Conservation (phyloP, 768 basidiomycete genomes). For the Calocybe gangraenosa region DNA sequence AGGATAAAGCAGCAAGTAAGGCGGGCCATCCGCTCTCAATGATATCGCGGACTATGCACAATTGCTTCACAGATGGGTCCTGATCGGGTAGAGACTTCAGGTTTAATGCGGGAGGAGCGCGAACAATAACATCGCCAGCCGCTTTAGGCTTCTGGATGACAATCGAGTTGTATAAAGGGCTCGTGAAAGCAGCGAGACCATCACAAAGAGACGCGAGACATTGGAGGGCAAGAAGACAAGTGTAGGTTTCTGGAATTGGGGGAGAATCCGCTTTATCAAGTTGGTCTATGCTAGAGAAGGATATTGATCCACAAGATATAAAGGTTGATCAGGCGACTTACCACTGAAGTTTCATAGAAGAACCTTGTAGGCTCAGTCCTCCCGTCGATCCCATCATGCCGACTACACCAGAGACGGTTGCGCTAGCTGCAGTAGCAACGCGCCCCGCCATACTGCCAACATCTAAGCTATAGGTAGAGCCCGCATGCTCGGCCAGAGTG, state of each 20-base stretch:
- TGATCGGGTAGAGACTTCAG: conserved; percentile 44
- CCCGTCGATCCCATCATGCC: conserved; percentile 75
- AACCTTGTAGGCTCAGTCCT: conserved; percentile 68
- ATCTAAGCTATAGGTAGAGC: conserved; percentile 54
- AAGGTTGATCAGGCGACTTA: conserved; percentile 29
- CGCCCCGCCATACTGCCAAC: conserved; percentile 73
- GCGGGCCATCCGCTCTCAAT: conserved; percentile 90
- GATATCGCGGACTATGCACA: conserved; percentile 69
- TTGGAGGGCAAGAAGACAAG: conserved; percentile 89
- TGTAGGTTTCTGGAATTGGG: conserved; percentile 87
- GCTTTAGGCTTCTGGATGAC: conserved; percentile 61
- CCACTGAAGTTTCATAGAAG: conserved; percentile 91
- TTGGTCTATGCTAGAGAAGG: conserved; percentile 79
- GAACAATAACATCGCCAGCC: conserved; percentile 60
- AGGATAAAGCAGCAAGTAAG: conserved; percentile 84
- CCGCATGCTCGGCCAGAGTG: conserved; percentile 35
- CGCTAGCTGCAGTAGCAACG: conserved; percentile 79
- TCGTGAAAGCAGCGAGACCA: conserved; percentile 72
- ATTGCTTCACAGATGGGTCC: conserved; percentile 51
- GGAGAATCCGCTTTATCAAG: conserved; percentile 97
- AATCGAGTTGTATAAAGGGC: conserved; percentile 70
- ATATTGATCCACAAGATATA: conserved; percentile 1
- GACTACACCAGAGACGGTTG: conserved; percentile 78
- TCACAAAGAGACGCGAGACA: conserved; percentile 84
- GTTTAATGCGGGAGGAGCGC: conserved; percentile 73